These are phyloP conservation scores for Chaetomiaceae sp. DNA, from an alignment of 2,329 filamentous ascomycete species.

Conservation along the genomic window DNA sequence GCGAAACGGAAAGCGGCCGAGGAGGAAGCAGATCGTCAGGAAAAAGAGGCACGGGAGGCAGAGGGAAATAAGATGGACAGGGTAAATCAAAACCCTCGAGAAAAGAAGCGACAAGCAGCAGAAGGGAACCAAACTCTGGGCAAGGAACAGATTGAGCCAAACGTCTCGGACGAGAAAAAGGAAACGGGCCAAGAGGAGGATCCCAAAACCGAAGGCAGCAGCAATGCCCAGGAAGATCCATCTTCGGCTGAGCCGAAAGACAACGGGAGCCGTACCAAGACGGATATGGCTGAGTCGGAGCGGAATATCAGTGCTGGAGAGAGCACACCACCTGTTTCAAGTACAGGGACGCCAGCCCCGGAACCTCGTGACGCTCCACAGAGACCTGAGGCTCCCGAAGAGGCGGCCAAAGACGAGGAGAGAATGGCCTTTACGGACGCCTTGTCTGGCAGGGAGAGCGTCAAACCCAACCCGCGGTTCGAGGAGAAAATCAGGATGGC, in stretches of 20 bases:
- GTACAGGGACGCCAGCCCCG: not conserved
- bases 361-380: not conserved
- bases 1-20: conserved; percentile 29
- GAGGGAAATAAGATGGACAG: not conserved
- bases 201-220: not conserved
- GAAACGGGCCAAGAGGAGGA: conserved; percentile 16
- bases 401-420: not conserved
- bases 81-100: not conserved
- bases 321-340: conserved; percentile 13
- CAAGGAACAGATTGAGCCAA: not conserved
- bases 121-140: not conserved
- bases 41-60: conserved; percentile 17
- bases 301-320: conserved; percentile 4
- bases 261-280: not conserved
- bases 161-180: conserved; percentile 5
- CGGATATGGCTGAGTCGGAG: not conserved
- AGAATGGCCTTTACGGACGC: too few species aligned
- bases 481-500: conserved; percentile 13
- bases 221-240: not conserved
- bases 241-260: not conserved
- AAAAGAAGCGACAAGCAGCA: not conserved
- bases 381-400: not conserved
- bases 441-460: too few species aligned
- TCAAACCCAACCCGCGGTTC: not conserved
- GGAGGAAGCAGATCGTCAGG: conserved; percentile 17